Conservation (phyloP, 2,329 filamentous ascomycete genomes). For the Chaetomiaceae sp. region DNA sequence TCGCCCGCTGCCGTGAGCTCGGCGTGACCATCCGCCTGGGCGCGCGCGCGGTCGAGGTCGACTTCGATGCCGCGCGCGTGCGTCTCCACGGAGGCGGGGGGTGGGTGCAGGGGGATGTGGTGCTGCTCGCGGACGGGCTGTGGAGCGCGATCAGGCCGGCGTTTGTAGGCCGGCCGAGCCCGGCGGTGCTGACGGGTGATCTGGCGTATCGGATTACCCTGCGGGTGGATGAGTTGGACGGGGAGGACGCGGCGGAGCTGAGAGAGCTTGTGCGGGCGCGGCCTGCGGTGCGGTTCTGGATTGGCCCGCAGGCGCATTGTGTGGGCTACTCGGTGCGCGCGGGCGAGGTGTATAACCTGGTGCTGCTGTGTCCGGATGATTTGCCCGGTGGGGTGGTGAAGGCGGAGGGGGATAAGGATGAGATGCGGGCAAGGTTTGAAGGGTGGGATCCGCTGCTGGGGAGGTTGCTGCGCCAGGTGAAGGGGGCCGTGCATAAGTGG, state of each 20-base stretch:
- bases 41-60: conserved; percentile 11
- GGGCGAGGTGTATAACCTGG: conserved; percentile 40
- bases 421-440: conserved; percentile 55
- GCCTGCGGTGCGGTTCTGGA: conserved; percentile 48
- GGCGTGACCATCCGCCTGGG: conserved; percentile 29
- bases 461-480: conserved; percentile 42
- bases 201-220: conserved; percentile 50
- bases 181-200: conserved; percentile 47
- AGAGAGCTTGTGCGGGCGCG: conserved; percentile 37
- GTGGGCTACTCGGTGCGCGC: conserved; percentile 41
- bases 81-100: conserved; percentile 30
- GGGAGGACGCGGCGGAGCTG: conserved; percentile 40
- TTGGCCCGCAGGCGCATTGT: conserved; percentile 46
- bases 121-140: conserved; percentile 45
- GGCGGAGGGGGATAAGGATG: conserved; percentile 47
- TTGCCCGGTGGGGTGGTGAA: conserved; percentile 41
- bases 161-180: conserved; percentile 38
- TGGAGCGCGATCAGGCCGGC: conserved; percentile 38
- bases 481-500: conserved; percentile 58
- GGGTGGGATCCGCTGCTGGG: conserved; percentile 57
- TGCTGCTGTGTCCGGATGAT: conserved; percentile 41
- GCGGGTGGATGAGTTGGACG: conserved; percentile 39
- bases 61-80: conserved; percentile 24
- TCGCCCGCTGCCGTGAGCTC: conserved; percentile 33
- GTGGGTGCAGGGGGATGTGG: conserved; percentile 36